Conservation (phyloP, 73 alveolate genomes). For the Effrenium voratum region DNA sequence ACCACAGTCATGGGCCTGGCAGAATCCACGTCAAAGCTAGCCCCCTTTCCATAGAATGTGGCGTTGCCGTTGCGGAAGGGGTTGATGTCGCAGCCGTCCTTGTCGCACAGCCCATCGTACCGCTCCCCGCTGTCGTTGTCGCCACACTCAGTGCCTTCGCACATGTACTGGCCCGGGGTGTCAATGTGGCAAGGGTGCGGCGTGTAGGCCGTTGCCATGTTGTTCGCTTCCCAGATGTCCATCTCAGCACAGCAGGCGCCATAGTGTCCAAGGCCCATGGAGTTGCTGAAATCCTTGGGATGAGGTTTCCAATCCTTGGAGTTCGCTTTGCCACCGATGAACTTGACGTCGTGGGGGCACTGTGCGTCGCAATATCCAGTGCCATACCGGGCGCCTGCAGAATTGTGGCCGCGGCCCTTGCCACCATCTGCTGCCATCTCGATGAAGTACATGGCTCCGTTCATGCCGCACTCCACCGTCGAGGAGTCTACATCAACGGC, state of each 20-base stretch:
- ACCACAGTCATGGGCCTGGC: constrained; percentile 86
- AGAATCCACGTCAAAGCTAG: constrained; percentile 67
- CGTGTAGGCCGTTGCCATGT: constrained; percentile 77
- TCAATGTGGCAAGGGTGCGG: constrained; percentile 90
- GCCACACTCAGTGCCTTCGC: constrained; percentile 94
- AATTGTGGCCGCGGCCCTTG: constrained; percentile 68
- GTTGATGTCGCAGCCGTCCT: constrained; percentile 95
- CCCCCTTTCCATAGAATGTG: constrained; percentile 84
- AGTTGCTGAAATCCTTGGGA: constrained; percentile 26
- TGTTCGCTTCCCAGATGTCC: constrained; percentile 95
- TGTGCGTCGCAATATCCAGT: constrained; percentile 49
- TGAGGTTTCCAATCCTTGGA: constrained; percentile 79
- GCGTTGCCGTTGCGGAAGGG: constrained; percentile 91
- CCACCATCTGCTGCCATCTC: constrained; percentile 95
- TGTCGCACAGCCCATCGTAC: constrained; percentile 94
- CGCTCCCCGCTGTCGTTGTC: constrained; percentile 92
- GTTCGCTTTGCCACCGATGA: constrained; percentile 94
- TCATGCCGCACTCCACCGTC: constrained; percentile 93
- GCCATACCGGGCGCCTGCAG: constrained; percentile 94
- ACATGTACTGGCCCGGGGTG: constrained; percentile 52
- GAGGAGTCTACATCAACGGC: constrained; percentile 95
- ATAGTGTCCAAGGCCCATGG: constrained; percentile 65
- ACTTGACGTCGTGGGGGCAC: constrained; percentile 89
- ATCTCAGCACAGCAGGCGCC: constrained; percentile 95
- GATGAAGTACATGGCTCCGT: constrained; percentile 95